Evolutionary conservation across 1,284 basidiomycete genomes (phyloP), one percentile per base, ranked within the genome.

Genomic region (Cryptococcus hybrid): DNA sequence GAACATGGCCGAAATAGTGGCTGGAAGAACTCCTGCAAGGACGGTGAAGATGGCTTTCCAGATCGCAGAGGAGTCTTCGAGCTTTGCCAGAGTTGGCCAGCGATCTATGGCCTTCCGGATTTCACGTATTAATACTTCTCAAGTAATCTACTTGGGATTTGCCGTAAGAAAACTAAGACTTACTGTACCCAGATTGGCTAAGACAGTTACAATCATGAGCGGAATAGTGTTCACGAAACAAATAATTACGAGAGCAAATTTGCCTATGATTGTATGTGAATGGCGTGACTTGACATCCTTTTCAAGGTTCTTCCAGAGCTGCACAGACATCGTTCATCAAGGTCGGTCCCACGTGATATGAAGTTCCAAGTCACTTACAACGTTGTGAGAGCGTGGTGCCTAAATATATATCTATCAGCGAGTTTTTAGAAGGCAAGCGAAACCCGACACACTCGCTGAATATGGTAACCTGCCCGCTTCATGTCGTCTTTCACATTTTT

Each of bases 181-280:
- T 47, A 72, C 68, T 2, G 56, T 55, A 12, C 62, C 52, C 13
- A 69, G 47, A 54, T 73, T 73, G n/a, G 71, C 63, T 24, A 73
- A 50, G 0, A 68, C 37, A 5, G 65, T 63, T 48, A 73, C 64
- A 36, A 59, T 52, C 59, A 71, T 65, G 34, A 73, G 57, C 1
- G 69, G 71, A 3, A 71, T 48, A 8, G 64, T 65, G 57, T 73
- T 71, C 49, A 71, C 9, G 34, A 67, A 56, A 52, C 65, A 69
- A 24, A 73, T 61, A 43, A 66, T 40, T 37, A 60, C 40, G 7
- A 71, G 54, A 7, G 59, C 52, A 5, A 64, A 24, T 24, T 57
- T 61, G n/a, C 66, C 71, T 5, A 62, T 59, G 4, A 62, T 51
- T 5, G 53, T 48, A 30, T 66, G 63, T 1, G 55, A 52, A 7